Evolutionary conservation across 2,329 filamentous ascomycete genomes (phyloP), one percentile per base, ranked within the genome.

Genomic region (Alternaria angustiovoidea): DNA sequence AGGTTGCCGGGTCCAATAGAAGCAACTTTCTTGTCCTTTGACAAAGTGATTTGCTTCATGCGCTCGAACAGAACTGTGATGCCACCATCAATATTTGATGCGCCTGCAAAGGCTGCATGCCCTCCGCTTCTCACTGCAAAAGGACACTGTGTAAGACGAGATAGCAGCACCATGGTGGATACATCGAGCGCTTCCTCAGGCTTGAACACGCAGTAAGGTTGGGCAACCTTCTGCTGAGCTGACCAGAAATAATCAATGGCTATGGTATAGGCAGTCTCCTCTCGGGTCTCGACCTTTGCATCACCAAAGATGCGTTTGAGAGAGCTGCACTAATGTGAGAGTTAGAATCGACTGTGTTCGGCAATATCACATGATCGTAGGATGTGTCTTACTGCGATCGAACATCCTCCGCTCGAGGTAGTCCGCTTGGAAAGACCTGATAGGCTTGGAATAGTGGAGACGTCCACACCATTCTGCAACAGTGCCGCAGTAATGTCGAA

Each of bases 81-180:
- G 1, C 75, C 75, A 7, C 63, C 67, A 4, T 75, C 61, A 26
- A 69, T 70, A 28, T 65, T 75, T 11, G 73, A 73, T 9, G 69
- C 63, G 6, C 74, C 72, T n/a, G 63, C 61, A 24, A 67, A 68
- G 2, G 64, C 61, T 16, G 67, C 62, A 58, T 74, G 72, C 8
- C 71, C 68, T 24, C 66, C 66, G 38, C 78, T 76, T 54, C 78
- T 79, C 11, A 82, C 73, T 4, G 79, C 79, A 51, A 81, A 81
- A 77, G 64, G 67, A 39, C 72, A 76, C 46, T 64, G 56, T 4
- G 64, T 68, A 3, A 66, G 41, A 2, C 69, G 66, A 28, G 69
- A 70, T 3, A 74, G 32, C 2, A 71, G 48, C 4, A 73, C 48
- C 1, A 62, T 12, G 8, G 63, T 66, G 1, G 69, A 68, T 2